Percentiles rank a stretch among this genome's conserved stretches.
These are phyloP conservation scores for Rutstroemia sp. DNA, from an alignment of 2,329 filamentous ascomycete genomes.

Conservation along the genomic window DNA sequence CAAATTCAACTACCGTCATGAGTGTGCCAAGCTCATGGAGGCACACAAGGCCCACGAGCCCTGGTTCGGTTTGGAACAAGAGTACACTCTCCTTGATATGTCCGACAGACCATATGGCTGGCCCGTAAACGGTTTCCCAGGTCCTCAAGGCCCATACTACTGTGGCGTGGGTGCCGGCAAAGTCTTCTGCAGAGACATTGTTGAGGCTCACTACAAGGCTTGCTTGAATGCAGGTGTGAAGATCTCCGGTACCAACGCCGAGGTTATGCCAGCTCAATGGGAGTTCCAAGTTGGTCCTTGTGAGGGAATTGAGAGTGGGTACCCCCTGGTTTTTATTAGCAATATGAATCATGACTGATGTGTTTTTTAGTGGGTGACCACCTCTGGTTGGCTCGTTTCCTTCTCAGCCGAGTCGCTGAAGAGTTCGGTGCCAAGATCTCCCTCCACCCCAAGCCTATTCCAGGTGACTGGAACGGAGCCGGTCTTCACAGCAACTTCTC, in stretches of 20 bases:
- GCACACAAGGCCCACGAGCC: slow-evolving; percentile 73
- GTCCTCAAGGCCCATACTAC: slow-evolving; percentile 88
- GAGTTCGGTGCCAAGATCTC: slow-evolving; percentile 96
- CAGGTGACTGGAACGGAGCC: slow-evolving; percentile 94
- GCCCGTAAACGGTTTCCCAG: slow-evolving; percentile 72
- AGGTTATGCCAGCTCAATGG: slow-evolving; percentile 98
- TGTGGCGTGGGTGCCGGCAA: slow-evolving; percentile 96
- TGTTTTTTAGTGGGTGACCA: slow-evolving; percentile 71
- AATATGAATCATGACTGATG: slow-evolving; percentile 19
- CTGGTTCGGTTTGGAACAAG: slow-evolving; percentile 98
- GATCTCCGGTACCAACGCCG: slow-evolving; percentile 97
- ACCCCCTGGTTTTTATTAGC: slow-evolving; percentile 1
- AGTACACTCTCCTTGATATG: slow-evolving; percentile 88
- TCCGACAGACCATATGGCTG: slow-evolving; percentile 88
- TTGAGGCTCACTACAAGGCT: slow-evolving; percentile 89
- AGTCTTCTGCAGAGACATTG: slow-evolving; percentile 96
- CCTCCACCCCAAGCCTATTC: slow-evolving; percentile 90
- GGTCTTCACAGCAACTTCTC: slow-evolving; percentile 93
- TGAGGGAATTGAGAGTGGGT: slow-evolving; percentile 70
- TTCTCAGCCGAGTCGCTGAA: slow-evolving; percentile 85
- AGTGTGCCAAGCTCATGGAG: slow-evolving; percentile 85
- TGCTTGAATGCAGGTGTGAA: slow-evolving; percentile 79
- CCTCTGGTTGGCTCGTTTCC: slow-evolving; percentile 88
- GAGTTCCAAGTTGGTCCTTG: slow-evolving; percentile 96
- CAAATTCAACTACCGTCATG: slow-evolving; percentile 97